phyloP scores from a whole-genome alignment of 1,139 yeast genomes.

The Suhomyces bolitotheri region DNA sequence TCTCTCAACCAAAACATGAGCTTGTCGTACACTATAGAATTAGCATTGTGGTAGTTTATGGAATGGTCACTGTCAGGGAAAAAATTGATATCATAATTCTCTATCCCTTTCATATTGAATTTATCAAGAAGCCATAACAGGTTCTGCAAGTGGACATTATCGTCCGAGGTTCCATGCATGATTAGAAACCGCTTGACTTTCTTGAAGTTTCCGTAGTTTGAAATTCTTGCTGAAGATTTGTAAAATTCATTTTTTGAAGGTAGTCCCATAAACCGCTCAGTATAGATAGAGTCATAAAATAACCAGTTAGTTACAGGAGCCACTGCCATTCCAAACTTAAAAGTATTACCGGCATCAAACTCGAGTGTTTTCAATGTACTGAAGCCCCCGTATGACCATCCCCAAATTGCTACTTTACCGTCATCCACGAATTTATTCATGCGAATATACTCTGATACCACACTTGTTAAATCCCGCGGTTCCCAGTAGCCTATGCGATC shows the following conservation, averaged over 20 bases:
- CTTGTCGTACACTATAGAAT: slow-evolving; percentile 71
- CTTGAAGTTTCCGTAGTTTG: slow-evolving; percentile 50
- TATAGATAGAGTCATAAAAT: slow-evolving; percentile 77
- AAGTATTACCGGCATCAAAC: slow-evolving; percentile 62
- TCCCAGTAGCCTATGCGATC: slow-evolving; percentile 83
- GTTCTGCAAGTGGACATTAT: slow-evolving; percentile 92
- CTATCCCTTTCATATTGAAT: slow-evolving; percentile 59
- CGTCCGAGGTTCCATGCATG: slow-evolving; percentile 97
- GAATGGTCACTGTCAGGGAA: slow-evolving; percentile 95
- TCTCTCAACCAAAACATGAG: slow-evolving; percentile 65
- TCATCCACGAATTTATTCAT: slow-evolving; percentile 56
- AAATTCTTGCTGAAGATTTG: slow-evolving; percentile 44
- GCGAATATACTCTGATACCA: slow-evolving; percentile 61
- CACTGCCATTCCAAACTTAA: slow-evolving; percentile 81
- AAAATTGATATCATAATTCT: slow-evolving; percentile 85
- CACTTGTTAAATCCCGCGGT: slow-evolving; percentile 73
- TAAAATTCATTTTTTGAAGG: slow-evolving; percentile 60
- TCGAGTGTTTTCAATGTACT: slow-evolving; percentile 76
- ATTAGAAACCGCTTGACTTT: slow-evolving; percentile 62
- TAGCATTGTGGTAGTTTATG: slow-evolving; percentile 78
- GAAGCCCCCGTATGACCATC: slow-evolving; percentile 93
- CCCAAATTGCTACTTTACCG: slow-evolving; percentile 82
- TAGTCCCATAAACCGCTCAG: slow-evolving; percentile 85
- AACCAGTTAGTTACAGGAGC: slow-evolving; percentile 89
- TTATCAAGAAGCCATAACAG: slow-evolving; percentile 73